Percentiles rank a stretch among this genome's conserved stretches.
These are phyloP conservation scores for Cercospora nicotianae DNA, from an alignment of 2,329 filamentous ascomycete genomes.

Conservation along the genomic window DNA sequence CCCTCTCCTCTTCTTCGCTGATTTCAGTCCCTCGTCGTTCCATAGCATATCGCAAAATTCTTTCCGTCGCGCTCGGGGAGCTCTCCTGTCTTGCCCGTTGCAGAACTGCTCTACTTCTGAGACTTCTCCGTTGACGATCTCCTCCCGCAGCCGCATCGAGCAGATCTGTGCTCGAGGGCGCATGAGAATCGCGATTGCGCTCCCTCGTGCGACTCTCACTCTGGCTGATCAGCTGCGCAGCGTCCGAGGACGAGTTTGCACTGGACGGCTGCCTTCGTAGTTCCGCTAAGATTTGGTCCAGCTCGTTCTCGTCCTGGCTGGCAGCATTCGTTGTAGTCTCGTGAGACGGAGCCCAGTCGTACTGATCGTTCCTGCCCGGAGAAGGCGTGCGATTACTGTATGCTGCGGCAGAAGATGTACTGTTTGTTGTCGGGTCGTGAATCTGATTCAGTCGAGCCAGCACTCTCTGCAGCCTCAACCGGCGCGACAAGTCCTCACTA, in stretches of 20 bases:
- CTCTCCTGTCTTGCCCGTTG: slow-evolving; percentile 37
- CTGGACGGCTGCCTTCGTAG: slow-evolving; percentile 40
- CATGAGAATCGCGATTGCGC: slow-evolving; percentile 27
- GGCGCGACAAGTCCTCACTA: slow-evolving; percentile 43
- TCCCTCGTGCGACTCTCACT: slow-evolving; percentile 39
- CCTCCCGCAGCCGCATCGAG: slow-evolving; percentile 29
- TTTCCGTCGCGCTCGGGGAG: slow-evolving; percentile 37
- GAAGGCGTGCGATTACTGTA: slow-evolving; percentile 55
- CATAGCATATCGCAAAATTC: slow-evolving; percentile 45
- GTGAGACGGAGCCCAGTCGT: slow-evolving; percentile 59
- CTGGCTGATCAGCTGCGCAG: slow-evolving; percentile 41
- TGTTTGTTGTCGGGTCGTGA: slow-evolving; percentile 39
- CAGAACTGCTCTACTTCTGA: slow-evolving; percentile 37
- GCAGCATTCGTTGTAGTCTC: slow-evolving; percentile 37
- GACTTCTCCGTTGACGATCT: slow-evolving; percentile 35
- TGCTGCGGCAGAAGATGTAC: slow-evolving; percentile 35
- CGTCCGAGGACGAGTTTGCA: slow-evolving; percentile 30
- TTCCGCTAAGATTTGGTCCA: slow-evolving; percentile 45
- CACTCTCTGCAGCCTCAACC: slow-evolving; percentile 47
- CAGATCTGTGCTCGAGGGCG: slow-evolving; percentile 32
- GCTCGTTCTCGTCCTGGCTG: slow-evolving; percentile 40
- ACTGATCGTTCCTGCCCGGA: slow-evolving; percentile 56
- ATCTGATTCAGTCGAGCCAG: slow-evolving; percentile 49
- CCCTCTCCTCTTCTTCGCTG: slow-evolving; percentile 39
- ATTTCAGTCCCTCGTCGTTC: slow-evolving; percentile 41